Evolutionary conservation across 345 rosid genomes (phyloP), one percentile per base, ranked within the genome.

Genomic region (Citropsis articulata): DNA sequence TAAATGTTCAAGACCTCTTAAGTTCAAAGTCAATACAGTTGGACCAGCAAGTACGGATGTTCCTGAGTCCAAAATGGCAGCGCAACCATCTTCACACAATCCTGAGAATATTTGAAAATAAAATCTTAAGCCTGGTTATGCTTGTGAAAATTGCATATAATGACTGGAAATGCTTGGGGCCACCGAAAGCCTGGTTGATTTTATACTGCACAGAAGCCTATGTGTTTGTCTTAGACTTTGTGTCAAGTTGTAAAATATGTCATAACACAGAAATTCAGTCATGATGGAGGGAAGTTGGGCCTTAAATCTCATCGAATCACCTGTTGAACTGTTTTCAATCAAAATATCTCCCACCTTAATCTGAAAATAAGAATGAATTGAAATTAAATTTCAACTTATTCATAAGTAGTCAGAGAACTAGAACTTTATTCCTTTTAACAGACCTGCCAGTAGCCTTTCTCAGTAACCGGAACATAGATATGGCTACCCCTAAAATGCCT

Each of bases 401-500:
- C n/a, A 68, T 76, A n/a, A 62, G 66, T 36, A 38, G 78, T 70
- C 38, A 12, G 9, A 74, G 72, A 40, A 6, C 16, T 56, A 10
- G 45, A 30, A 60, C 2, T 2, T 33, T 24, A 35, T 14, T 66
- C n/a, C 48, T 50, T 33, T 74, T 8, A 6, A 56, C 62, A 61
- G 69, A 90, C 90, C 93, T 90, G 89, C 91, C 93, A 90, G 66
- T 88, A 85, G 59, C 90, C 88, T 18, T 48, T 76, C 79, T 56
- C 71, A 12, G 86, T 77, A 67, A 90, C 40, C 1, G 90, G 88
- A 62, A 79, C 87, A 74, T 72, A 90, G 50, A 85, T 82, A 80
- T 90, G 93, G 0, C 85, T 88, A 53, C 89, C 93, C 64, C 60
- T 85, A 80, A 83, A 88, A 76, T 87, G 90, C 82, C 78, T 84